phyloP scores from a whole-genome alignment of 2,329 filamentous ascomycete genomes.

The Penicillium nordicum region DNA sequence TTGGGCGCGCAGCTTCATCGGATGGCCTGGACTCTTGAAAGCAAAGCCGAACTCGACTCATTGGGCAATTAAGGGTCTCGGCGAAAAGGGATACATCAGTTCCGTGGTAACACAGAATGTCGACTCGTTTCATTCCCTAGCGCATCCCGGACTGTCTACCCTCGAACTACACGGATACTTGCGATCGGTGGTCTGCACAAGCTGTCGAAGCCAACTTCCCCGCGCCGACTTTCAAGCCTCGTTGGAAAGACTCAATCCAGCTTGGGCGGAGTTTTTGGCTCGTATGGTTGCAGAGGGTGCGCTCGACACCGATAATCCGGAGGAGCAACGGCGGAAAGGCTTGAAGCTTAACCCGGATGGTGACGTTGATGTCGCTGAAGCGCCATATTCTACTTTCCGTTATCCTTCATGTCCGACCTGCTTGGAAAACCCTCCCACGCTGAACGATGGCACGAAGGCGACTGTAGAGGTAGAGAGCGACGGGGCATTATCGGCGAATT shows the following conservation, averaged over 20 bases:
- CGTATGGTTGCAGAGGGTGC: constrained; percentile 71
- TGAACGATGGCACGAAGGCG: constrained; percentile 54
- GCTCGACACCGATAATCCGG: constrained; percentile 71
- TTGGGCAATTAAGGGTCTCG: constrained; percentile 70
- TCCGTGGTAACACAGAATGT: constrained; percentile 93
- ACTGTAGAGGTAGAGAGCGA: constrained; percentile 70
- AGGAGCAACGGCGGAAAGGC: constrained; percentile 63
- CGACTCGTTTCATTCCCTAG: constrained; percentile 81
- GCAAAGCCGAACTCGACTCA: constrained; percentile 80
- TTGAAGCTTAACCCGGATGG: constrained; percentile 89
- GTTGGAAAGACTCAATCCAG: constrained; percentile 75
- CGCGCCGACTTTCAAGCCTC: constrained; percentile 72
- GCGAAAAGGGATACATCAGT: constrained; percentile 66
- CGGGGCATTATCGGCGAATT: constrained; percentile 68
- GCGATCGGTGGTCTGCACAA: constrained; percentile 73
- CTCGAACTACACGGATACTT: constrained; percentile 91
- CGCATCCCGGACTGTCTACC: constrained; percentile 71
- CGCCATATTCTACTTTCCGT: constrained; percentile 82
- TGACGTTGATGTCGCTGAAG: constrained; percentile 83
- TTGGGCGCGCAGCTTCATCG: constrained; percentile 91
- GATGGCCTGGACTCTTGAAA: constrained; percentile 77
- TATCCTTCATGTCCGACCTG: constrained; percentile 88
- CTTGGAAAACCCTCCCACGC: constrained; percentile 58
- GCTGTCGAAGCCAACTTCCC: constrained; percentile 68
- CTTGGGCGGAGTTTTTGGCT: constrained; percentile 74